A percentile compares a stretch with the other conserved stretches of the same genome.
phyloP scores from a whole-genome alignment of 768 basidiomycete species.

The Leucocoprinus sp. region DNA sequence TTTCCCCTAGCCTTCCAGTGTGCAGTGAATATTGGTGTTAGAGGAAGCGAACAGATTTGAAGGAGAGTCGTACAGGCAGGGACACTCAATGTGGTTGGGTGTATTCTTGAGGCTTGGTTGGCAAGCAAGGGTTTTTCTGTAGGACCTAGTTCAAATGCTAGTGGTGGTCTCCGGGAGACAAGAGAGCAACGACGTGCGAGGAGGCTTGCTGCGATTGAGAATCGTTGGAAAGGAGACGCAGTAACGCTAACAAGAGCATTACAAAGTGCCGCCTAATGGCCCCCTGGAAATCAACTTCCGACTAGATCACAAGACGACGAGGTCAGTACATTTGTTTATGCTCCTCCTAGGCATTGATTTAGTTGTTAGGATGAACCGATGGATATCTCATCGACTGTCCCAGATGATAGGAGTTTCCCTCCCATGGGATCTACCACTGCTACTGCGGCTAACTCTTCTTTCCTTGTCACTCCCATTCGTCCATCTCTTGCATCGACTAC shows the following conservation, averaged over 20 bases:
- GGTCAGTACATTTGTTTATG: slow-evolving; percentile 7
- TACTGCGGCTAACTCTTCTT: slow-evolving; percentile 5
- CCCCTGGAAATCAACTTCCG: background rate
- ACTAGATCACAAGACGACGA: slow-evolving; percentile 5
- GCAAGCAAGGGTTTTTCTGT: slow-evolving; percentile 83
- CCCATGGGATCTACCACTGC: background rate
- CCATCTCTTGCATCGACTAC: background rate
- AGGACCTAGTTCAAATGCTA: slow-evolving; percentile 70
- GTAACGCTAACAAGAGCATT: slow-evolving; percentile 49
- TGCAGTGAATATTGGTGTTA: slow-evolving; percentile 93
- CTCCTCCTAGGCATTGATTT: background rate
- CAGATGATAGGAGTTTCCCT: background rate
- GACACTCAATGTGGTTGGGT: slow-evolving; percentile 87
- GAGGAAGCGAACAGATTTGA: slow-evolving; percentile 88
- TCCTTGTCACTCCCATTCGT: too few species aligned
- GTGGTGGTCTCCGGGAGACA: slow-evolving; percentile 65
- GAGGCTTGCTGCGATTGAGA: slow-evolving; percentile 46
- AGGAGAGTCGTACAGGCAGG: slow-evolving; percentile 92
- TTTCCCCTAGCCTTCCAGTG: slow-evolving; percentile 95
- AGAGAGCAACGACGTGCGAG: slow-evolving; percentile 65
- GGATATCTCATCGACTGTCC: slow-evolving; percentile 18
- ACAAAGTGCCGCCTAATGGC: slow-evolving; percentile 12
- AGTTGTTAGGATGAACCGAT: slow-evolving; percentile 22
- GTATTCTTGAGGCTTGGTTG: slow-evolving; percentile 90
- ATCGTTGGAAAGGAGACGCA: slow-evolving; percentile 54